phyloP scores from a whole-genome alignment of 768 basidiomycete genomes.

The Agaricus bisporus region DNA sequence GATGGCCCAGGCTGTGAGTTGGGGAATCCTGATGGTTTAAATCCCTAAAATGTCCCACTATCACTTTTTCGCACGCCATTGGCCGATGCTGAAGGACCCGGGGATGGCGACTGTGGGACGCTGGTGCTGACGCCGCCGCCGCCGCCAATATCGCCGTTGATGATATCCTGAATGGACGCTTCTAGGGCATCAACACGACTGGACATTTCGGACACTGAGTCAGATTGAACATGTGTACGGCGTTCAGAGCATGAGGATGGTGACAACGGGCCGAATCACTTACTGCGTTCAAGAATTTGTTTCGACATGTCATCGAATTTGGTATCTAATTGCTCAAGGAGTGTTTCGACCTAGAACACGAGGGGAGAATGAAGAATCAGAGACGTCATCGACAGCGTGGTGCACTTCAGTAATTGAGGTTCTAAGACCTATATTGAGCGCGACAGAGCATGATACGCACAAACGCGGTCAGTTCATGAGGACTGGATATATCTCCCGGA shows the following conservation, averaged over 20 bases:
- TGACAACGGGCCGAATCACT: neutral
- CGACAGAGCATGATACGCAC: constrained; percentile 40
- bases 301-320: constrained; percentile 93
- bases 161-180: constrained; percentile 87
- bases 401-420: neutral
- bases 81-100: constrained; percentile 28
- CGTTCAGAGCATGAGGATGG: neutral
- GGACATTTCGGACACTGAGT: constrained; percentile 88
- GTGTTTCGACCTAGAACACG: constrained; percentile 66
- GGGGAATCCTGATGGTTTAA: neutral
- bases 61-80: constrained; percentile 33
- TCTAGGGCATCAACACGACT: constrained; percentile 85
- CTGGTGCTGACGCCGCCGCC: constrained; percentile 18
- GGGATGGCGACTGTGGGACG: constrained; percentile 59
- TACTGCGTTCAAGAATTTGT: constrained; percentile 82
- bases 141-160: constrained; percentile 55
- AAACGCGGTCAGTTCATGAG: constrained; percentile 91
- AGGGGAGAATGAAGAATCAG: constrained; percentile 6
- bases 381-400: neutral
- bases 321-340: constrained; percentile 81
- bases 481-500: constrained; percentile 75
- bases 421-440: neutral
- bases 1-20: neutral
- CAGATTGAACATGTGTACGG: neutral
- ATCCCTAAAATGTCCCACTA: constrained; percentile 18